phyloP scores from a whole-genome alignment of 2,329 filamentous ascomycete species.

The Trichoderma koningiopsis region DNA sequence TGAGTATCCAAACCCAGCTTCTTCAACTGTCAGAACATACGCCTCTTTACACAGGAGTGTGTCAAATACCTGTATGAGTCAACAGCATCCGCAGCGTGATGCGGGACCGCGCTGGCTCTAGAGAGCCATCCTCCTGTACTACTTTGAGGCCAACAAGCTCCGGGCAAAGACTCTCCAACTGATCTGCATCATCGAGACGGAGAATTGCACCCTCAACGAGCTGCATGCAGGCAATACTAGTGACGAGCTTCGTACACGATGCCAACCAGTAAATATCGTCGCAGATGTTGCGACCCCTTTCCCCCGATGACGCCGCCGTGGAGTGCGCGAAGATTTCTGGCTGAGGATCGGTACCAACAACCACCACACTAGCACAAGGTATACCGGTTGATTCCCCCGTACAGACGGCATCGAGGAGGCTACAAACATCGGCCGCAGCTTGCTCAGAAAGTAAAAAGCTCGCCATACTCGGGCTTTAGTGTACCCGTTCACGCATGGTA shows the following conservation, averaged over 20 bases:
- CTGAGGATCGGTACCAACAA: neutral
- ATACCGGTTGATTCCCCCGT: neutral
- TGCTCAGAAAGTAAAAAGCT: neutral
- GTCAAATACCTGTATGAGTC: neutral
- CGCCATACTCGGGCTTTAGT: neutral
- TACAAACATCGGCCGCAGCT: neutral
- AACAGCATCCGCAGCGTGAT: neutral
- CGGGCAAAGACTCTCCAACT: neutral
- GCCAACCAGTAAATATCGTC: neutral
- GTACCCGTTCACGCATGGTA: neutral
- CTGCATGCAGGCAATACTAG: neutral
- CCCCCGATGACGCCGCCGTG: neutral
- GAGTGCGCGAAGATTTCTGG: neutral
- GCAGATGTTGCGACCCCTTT: neutral
- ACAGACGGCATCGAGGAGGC: neutral
- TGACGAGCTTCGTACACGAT: neutral
- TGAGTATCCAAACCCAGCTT: neutral
- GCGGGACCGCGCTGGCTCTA: neutral
- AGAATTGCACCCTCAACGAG: neutral
- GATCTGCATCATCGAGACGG: neutral
- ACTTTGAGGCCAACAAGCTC: constrained; percentile 5
- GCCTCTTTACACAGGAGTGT: neutral
- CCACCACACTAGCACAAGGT: neutral
- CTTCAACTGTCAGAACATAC: neutral
- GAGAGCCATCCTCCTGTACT: neutral